Evolutionary conservation across 1,284 basidiomycete species (phyloP).

Genomic region (Cutaneotrichosporon cutaneum): DNA sequence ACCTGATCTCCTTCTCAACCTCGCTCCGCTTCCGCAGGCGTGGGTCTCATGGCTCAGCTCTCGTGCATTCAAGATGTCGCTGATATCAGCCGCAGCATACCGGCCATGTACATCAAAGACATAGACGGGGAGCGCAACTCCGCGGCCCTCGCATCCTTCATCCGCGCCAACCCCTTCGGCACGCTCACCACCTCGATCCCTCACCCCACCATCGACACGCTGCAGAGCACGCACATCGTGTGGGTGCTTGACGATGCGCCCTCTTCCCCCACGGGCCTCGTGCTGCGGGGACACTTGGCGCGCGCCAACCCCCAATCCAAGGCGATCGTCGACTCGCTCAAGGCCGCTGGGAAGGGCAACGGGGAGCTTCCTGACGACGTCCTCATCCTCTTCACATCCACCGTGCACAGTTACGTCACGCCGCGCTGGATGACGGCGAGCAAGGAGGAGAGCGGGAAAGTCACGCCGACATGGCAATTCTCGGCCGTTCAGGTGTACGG

Average conservation of each 20-base stretch:
- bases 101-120: slow-evolving; percentile 56
- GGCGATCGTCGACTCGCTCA: slow-evolving; percentile 29
- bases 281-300: slow-evolving; percentile 46
- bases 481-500: slow-evolving; percentile 50
- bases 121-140: slow-evolving; percentile 53
- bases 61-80: no score
- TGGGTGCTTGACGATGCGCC: slow-evolving; percentile 47
- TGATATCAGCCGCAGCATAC: no score
- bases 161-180: slow-evolving; percentile 52
- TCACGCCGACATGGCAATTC: slow-evolving; percentile 52
- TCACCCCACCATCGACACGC: slow-evolving; percentile 35
- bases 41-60: no score
- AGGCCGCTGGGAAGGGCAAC: background rate
- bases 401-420: slow-evolving; percentile 45
- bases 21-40: no score
- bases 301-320: slow-evolving; percentile 49
- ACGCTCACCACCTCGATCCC: slow-evolving; percentile 53
- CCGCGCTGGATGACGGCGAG: slow-evolving; percentile 38
- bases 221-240: slow-evolving; percentile 55
- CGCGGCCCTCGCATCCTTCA: slow-evolving; percentile 47
- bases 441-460: slow-evolving; percentile 43
- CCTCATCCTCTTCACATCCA: slow-evolving; percentile 45
- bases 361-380: slow-evolving; percentile 36
- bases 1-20: no score
- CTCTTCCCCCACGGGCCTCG: background rate